Base-by-base conservation (phyloP, 129 eudicot genomes). In the Artemisia tridentata region DNA sequence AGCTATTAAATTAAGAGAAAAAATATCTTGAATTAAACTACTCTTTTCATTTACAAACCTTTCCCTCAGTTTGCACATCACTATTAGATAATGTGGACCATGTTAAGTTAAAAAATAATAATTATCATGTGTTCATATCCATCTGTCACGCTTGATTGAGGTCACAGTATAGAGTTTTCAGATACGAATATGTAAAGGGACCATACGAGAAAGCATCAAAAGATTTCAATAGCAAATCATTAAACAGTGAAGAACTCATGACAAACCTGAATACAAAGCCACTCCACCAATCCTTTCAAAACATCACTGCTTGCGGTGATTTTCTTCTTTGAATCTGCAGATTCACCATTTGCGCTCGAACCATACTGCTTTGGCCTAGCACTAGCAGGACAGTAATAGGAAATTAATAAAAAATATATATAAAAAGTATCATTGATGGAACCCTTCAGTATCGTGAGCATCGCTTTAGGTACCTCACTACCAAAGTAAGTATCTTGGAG, bases 191-290 rank as follows among this genome's bases (percentile, higher is more conserved):
- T 38, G 45, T 38, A 38, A 38, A 38, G 45, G 45, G 45, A 7
- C 11, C 45, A 38, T 38, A 7, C 9, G 7, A 38, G 43, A 38
- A 38, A 38, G 45, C 10, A 38, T 38, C 45, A 38, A 38, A 38
- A 38, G 45, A 38, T 38, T 29, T 38, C 45, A 38, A 11, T 38
- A 38, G 45, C 43, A 56, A 56, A 56, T 11, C 13, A 19, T 20
- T 27, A 23, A 18, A 31, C 12, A 47, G 0, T 12, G 13, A 7
- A 76, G 27, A 74, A 50, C 9, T 46, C 67, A 70, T 12, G n/a
- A 79, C 82, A 78, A 52, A 93, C 99, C 99, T 90, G 99, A 63
- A 86, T 63, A 71, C 97, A 89, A 56, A 93, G 83, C 99, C 99
- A 93, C 52, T 93, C 97, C 78, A 93, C 89, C 68, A 93, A 79